phyloP scores from a whole-genome alignment of 306 rosid species.

The Elaeagnus macrophylla region DNA sequence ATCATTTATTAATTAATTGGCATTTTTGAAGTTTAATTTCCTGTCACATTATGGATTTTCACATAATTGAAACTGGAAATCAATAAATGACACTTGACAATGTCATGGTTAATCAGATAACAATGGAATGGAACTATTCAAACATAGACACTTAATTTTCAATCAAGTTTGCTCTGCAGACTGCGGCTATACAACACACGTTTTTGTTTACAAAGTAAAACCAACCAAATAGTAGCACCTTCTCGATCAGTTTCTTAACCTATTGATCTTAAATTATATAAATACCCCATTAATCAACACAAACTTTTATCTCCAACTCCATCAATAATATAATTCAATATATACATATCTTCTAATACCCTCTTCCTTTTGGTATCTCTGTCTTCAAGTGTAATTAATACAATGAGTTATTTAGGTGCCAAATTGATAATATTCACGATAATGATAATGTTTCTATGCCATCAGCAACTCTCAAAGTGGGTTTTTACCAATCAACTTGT shows the following conservation, averaged over 20 bases:
- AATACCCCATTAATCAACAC: not conserved
- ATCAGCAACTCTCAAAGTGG: slow-evolving; percentile 30
- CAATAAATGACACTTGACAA: too few species aligned
- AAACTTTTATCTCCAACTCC: not conserved
- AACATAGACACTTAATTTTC: slow-evolving; percentile 7
- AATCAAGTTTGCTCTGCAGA: not conserved
- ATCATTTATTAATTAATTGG: too few species aligned
- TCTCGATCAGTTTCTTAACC: slow-evolving; percentile 1
- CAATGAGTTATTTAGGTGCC: not conserved
- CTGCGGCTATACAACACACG: not conserved
- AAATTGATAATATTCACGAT: not conserved
- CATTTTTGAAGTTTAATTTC: too few species aligned
- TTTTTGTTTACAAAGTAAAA: not conserved
- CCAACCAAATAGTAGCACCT: not conserved
- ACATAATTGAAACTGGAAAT: too few species aligned
- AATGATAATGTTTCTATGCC: slow-evolving; percentile 9
- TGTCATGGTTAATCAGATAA: not conserved
- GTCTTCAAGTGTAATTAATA: not conserved
- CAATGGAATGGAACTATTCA: slow-evolving; percentile 7
- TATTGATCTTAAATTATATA: not conserved
- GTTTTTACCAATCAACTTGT: slow-evolving; percentile 50
- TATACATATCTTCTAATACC: not conserved
- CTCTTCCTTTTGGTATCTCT: not conserved
- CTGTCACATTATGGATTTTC: too few species aligned
- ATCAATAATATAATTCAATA: not conserved